Evolutionary conservation across 192 early-diverging fungal species (phyloP), one percentile per base, ranked within the genome.

Genomic region (Endogone sp.): DNA sequence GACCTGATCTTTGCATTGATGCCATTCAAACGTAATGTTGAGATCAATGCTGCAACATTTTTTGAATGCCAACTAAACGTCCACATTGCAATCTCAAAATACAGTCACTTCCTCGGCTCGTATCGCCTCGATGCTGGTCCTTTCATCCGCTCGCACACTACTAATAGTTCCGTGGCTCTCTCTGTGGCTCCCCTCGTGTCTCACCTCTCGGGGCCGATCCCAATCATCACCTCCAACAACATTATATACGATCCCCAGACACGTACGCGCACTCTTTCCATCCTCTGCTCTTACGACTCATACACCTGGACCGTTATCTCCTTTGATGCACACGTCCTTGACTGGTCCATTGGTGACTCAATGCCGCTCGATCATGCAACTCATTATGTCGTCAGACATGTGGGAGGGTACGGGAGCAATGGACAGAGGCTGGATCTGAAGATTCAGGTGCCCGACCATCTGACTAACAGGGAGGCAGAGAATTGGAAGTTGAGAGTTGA

Each of bases 271-370:
- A 79, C 74, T 13, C 70, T 91, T 27, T 64, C 78, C 2, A 57
- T 89, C 16, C 30, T 78, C 6, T 81, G 79, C 54, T 62, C 74
- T 11, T 73, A 80, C 25, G 77, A 80, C 2, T 66, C 77, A 26
- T 87, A 84, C 60, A 82, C 84, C 44, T 90, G 87, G 86, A 89
- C 86, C 0, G 86, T 90, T 6, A 75, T 88, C 13, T 68, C 76
- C 1, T 92, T 92, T 74, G 72, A 84, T 60, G 90, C 84, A 0
- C 74, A 81, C 28, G 79, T 92, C 2, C 57, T 83, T 3, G 71
- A 71, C 9, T 92, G 90, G 90, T 84, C 79, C 23, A 78, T 85
- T 57, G 30, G 68, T 0, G 69, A 79, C 23, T 65, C 66, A 22
- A 62, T 79, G 4, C 83, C 83, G 2, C 62, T 78, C 26, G 56